These are phyloP conservation scores for Sporothrix protearum DNA, from an alignment of 2,329 filamentous ascomycete genomes.

Conservation along the genomic window DNA sequence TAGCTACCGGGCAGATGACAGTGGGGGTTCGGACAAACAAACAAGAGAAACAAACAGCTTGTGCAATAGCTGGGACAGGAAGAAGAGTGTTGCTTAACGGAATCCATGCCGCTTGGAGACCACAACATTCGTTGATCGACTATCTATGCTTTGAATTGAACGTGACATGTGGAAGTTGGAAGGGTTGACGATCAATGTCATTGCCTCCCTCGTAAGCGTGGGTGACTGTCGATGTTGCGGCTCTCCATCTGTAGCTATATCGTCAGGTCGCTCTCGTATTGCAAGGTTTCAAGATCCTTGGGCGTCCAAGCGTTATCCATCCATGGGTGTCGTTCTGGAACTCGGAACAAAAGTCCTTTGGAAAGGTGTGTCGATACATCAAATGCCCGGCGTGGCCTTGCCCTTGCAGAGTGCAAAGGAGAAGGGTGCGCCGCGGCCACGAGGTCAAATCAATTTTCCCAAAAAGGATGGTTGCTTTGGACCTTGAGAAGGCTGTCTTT, in stretches of 20 bases:
- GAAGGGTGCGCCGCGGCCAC: neutral
- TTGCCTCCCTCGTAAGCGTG: neutral
- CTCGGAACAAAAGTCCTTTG: constrained; percentile 9
- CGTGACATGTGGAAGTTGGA: neutral
- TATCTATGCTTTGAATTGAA: neutral
- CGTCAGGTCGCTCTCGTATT: neutral
- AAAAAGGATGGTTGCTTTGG: constrained; percentile 10
- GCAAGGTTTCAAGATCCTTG: neutral
- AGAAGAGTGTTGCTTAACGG: constrained; percentile 8
- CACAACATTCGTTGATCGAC: constrained; percentile 19
- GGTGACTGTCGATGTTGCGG: neutral
- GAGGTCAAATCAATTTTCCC: neutral
- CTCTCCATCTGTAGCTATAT: neutral
- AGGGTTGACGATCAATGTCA: neutral
- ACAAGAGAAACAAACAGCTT: neutral
- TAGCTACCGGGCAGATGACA: constrained; percentile 32
- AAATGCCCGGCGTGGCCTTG: neutral
- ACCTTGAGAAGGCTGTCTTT: neutral
- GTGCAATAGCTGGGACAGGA: constrained; percentile 1
- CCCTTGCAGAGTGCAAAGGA: constrained; percentile 13
- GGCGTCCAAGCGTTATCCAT: neutral
- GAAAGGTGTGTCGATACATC: constrained; percentile 12
- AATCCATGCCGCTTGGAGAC: constrained; percentile 26
- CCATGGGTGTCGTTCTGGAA: constrained; percentile 9
- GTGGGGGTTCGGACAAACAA: constrained; percentile 41